phyloP scores from a whole-genome alignment of 768 basidiomycete species.

The Pluteus cervinus region DNA sequence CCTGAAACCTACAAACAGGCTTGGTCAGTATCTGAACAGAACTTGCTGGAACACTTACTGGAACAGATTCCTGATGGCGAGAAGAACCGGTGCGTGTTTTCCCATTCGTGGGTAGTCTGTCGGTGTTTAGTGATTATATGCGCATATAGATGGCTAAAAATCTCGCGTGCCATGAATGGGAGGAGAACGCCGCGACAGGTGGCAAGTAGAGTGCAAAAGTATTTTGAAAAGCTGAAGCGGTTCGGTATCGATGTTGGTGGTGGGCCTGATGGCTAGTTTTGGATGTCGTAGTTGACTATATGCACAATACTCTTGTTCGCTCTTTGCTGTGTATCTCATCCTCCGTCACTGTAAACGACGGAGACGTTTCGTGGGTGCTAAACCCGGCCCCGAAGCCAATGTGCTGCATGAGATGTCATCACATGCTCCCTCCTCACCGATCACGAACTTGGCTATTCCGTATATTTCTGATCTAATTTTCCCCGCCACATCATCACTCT shows the following conservation, averaged over 20 bases:
- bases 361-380: no score
- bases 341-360: no score
- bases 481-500: slow-evolving; percentile 13
- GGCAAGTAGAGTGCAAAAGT: slow-evolving; percentile 86
- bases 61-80: slow-evolving; percentile 75
- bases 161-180: slow-evolving; percentile 77
- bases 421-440: no score
- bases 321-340: no score
- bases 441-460: no score
- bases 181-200: slow-evolving; percentile 75
- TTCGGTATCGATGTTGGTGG: slow-evolving; percentile 45
- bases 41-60: slow-evolving; percentile 65
- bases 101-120: background rate
- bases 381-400: no score
- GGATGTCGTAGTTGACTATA: no score
- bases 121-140: slow-evolving; percentile 2
- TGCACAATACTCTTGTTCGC: no score
- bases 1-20: slow-evolving; percentile 80
- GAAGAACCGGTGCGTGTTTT: slow-evolving; percentile 54
- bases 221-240: slow-evolving; percentile 76
- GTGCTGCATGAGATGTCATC: no score
- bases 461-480: no score
- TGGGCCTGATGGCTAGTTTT: no score
- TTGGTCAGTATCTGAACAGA: slow-evolving; percentile 74
- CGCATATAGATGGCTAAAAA: slow-evolving; percentile 71